These are phyloP conservation scores for Glomus cerebriforme DNA, from an alignment of 192 early-diverging fungal species.

Conservation along the genomic window DNA sequence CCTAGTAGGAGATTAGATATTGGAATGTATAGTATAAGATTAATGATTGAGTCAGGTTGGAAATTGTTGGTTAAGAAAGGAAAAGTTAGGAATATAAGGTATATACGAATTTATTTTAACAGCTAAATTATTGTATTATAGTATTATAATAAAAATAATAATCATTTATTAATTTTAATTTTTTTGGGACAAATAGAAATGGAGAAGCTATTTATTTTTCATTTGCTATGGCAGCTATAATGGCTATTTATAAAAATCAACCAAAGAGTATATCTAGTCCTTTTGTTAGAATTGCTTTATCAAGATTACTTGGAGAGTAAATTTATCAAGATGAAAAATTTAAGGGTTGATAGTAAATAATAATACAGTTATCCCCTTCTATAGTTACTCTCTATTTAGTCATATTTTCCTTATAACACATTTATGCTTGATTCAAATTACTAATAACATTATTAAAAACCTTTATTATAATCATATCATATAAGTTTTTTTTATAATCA, in stretches of 20 bases:
- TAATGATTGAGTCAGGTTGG: conserved; percentile 38
- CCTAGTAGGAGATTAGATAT: conserved; percentile 31
- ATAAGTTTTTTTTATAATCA: no score
- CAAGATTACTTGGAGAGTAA: not conserved
- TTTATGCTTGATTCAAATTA: no score
- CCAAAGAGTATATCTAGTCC: conserved; percentile 9
- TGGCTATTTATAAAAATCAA: conserved; percentile 17
- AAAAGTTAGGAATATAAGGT: conserved; percentile 19
- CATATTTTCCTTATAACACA: no score
- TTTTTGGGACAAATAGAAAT: conserved; percentile 1
- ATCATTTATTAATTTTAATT: not conserved
- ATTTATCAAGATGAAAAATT: no score
- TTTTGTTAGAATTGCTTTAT: not conserved
- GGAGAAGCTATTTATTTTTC: conserved; percentile 25
- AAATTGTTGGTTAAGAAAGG: conserved; percentile 36
- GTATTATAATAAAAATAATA: not conserved
- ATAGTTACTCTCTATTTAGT: no score
- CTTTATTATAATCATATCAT: no score
- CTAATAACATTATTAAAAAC: no score
- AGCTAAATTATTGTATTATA: no score
- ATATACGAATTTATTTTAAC: not conserved
- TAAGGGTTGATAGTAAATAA: no score
- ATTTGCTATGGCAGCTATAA: conserved; percentile 5
- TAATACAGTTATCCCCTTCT: no score
- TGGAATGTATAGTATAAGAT: conserved; percentile 36